These are phyloP conservation scores for Spathaspora jeffriesii DNA, from an alignment of 1,139 yeast genomes.

Conservation along the genomic window DNA sequence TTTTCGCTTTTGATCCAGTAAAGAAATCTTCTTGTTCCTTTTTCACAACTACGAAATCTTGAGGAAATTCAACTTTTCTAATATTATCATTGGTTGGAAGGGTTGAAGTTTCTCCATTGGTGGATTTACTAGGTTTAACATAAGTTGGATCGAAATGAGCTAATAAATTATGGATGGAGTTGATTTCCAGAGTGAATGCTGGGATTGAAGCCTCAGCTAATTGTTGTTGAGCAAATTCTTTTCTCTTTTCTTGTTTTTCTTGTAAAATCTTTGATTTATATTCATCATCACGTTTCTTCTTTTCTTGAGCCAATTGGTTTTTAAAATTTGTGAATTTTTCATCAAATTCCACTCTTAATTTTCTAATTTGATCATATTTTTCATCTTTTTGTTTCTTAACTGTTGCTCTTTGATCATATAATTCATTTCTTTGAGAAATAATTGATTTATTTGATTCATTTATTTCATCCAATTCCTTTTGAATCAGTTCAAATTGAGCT, in stretches of 20 bases:
- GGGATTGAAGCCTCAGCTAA: constrained; percentile 75
- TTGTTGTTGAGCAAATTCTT: constrained; percentile 66
- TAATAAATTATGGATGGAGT: constrained; percentile 71
- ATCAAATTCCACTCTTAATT: constrained; percentile 67
- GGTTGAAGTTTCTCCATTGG: constrained; percentile 19
- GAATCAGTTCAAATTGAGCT: constrained; percentile 60
- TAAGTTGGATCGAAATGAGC: constrained; percentile 77
- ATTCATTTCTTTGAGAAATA: constrained; percentile 63
- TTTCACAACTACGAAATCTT: constrained; percentile 63
- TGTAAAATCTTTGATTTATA: constrained; percentile 53
- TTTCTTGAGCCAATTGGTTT: constrained; percentile 67
- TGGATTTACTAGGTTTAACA: constrained; percentile 54
- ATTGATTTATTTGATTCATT: constrained; percentile 61
- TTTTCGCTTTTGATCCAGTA: constrained; percentile 52
- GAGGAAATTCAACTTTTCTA: constrained; percentile 60
- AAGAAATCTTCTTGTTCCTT: constrained; percentile 64
- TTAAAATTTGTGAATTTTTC: constrained; percentile 72
- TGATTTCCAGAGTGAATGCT: constrained; percentile 79
- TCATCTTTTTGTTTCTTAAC: constrained; percentile 72
- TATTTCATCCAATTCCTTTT: constrained; percentile 62
- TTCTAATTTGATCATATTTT: constrained; percentile 61
- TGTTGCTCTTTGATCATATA: constrained; percentile 67
- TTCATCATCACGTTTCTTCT: constrained; percentile 71
- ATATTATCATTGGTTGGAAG: constrained; percentile 24
- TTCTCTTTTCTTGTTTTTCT: constrained; percentile 61